Percentiles rank a stretch among this genome's conserved stretches.
phyloP scores from a whole-genome alignment of 2,329 filamentous ascomycete genomes.

The Microcera coccophila region DNA sequence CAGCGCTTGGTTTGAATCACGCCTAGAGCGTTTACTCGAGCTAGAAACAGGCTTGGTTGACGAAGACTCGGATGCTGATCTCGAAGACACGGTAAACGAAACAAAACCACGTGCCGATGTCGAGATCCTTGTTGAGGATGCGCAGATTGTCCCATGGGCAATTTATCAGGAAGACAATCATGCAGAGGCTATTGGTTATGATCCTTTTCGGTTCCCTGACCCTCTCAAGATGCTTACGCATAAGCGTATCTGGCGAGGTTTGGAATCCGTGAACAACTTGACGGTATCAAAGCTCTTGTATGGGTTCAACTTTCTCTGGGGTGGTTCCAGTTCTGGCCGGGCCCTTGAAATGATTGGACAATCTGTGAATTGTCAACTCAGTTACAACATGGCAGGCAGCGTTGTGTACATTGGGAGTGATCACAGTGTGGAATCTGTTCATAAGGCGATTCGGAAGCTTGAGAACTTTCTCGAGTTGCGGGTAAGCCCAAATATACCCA shows the following conservation, averaged over 20 bases:
- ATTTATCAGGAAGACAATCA: constrained; percentile 3
- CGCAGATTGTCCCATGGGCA: constrained; percentile 24
- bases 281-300: constrained; percentile 14
- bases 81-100: not conserved
- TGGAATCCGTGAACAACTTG: constrained; percentile 11
- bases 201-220: constrained; percentile 21
- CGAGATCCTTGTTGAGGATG: constrained; percentile 9
- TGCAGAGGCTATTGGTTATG: constrained; percentile 9
- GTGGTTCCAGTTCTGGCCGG: no score
- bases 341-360: no score
- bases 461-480: constrained; percentile 15
- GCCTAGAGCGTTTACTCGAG: constrained; percentile 19
- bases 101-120: constrained; percentile 15
- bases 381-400: constrained; percentile 26
- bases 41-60: constrained; percentile 15
- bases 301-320: constrained; percentile 14
- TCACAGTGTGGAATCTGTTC: constrained; percentile 5
- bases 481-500: constrained; percentile 9
- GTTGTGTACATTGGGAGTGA: constrained; percentile 29
- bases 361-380: constrained; percentile 21
- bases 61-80: constrained; percentile 2
- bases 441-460: constrained; percentile 17
- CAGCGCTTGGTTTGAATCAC: constrained; percentile 14
- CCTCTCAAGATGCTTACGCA: constrained; percentile 11
- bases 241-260: constrained; percentile 26